Conservation (phyloP, 176 grass and related monocot species). For the Thalia dealbata region DNA sequence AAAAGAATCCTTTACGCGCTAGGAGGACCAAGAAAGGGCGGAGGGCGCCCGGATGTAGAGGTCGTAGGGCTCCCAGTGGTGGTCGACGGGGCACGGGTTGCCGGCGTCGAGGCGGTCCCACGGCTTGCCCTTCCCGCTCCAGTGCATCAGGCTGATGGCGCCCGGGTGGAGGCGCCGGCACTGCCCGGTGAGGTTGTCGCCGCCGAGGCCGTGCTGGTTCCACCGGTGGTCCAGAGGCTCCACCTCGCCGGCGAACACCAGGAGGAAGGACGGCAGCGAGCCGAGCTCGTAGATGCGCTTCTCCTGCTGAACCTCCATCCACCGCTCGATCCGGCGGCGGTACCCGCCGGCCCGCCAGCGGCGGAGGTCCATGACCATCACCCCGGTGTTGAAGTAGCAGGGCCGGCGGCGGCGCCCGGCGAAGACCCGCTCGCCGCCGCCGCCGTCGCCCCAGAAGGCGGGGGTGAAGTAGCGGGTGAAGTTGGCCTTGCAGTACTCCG, state of each 20-base stretch:
- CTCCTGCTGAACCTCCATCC: slow-evolving; percentile 70
- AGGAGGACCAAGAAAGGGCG: not conserved
- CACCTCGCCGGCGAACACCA: slow-evolving; percentile 73
- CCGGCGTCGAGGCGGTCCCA: slow-evolving; percentile 72
- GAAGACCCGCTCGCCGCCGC: slow-evolving; percentile 39
- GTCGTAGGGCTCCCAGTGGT: slow-evolving; percentile 54
- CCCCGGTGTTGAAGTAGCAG: slow-evolving; percentile 97
- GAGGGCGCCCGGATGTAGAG: slow-evolving; percentile 31
- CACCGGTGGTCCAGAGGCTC: slow-evolving; percentile 53
- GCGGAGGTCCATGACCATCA: slow-evolving; percentile 75
- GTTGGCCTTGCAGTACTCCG: slow-evolving; percentile 97
- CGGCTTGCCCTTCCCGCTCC: slow-evolving; percentile 72
- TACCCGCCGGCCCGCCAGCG: slow-evolving; percentile 34
- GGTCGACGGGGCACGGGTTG: slow-evolving; percentile 51
- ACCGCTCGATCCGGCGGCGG: slow-evolving; percentile 39
- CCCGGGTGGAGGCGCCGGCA: slow-evolving; percentile 62
- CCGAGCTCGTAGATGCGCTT: slow-evolving; percentile 69
- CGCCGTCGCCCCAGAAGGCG: slow-evolving; percentile 57
- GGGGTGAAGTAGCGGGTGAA: slow-evolving; percentile 82
- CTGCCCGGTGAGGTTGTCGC: slow-evolving; percentile 55
- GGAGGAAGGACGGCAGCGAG: slow-evolving; percentile 52
- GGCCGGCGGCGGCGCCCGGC: slow-evolving; percentile 34
- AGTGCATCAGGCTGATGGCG: slow-evolving; percentile 72
- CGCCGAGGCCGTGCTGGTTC: slow-evolving; percentile 80
- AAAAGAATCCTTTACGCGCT: not conserved